These are phyloP conservation scores for Ajuga chamaepitys DNA, from an alignment of 257 asterid species.

Conservation along the genomic window DNA sequence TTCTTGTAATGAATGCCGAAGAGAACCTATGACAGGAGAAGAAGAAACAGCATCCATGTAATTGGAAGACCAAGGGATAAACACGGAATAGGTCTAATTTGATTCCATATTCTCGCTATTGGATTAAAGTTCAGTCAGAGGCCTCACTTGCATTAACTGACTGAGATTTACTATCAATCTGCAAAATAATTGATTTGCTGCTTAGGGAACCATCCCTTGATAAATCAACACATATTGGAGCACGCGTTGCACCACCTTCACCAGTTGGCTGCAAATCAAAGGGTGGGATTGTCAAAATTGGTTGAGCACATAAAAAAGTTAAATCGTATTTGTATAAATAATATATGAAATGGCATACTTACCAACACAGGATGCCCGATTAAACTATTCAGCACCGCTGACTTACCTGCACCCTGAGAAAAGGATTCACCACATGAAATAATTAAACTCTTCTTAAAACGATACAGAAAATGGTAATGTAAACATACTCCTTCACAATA, in stretches of 20 bases:
- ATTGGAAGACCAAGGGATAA: constrained; percentile 7
- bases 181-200: constrained; percentile 79
- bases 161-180: constrained; percentile 91
- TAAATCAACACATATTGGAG: constrained; percentile 91
- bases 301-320: not conserved
- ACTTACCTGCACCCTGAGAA: constrained; percentile 96
- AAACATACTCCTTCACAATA: not conserved
- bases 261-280: constrained; percentile 77
- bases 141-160: constrained; percentile 81
- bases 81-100: not conserved
- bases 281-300: not conserved
- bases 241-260: constrained; percentile 99
- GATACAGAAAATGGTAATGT: not conserved
- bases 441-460: not conserved
- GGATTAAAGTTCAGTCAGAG: constrained; percentile 13
- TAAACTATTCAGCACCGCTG: constrained; percentile 94
- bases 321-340: not conserved
- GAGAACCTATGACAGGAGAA: constrained; percentile 60
- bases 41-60: constrained; percentile 7
- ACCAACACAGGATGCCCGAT: constrained; percentile 97
- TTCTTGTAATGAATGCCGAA: constrained; percentile 90
- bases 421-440: constrained; percentile 14
- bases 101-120: not conserved
- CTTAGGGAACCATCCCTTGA: constrained; percentile 73
- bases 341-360: constrained; percentile 20